Evolutionary conservation across 345 rosid species (phyloP), one percentile per base, ranked within the genome.

Genomic region (Cardiospermum halicacabum): DNA sequence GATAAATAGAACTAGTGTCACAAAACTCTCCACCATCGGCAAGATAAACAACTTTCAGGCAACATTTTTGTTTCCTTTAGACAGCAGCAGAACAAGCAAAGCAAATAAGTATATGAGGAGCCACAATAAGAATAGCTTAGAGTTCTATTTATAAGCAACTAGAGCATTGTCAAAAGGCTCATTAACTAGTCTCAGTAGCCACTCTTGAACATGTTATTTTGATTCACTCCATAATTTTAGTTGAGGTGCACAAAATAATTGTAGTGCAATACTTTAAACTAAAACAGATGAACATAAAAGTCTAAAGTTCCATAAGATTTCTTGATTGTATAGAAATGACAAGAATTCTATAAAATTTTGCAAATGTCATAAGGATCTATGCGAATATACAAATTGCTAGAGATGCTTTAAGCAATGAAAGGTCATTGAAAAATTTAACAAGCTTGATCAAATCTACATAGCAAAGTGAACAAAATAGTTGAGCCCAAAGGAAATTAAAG

Each of bases 191-290:
- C 25, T 11, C 61, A 24, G 24, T 34, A 54, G 49, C 4, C 53
- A 57, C 25, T 22, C 54, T 58, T 7, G 27, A 50, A 57, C 60
- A 45, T 32, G 42, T 65, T 24, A 42, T 50, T 32, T 53, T 2
- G 25, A 15, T 26, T 25, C 53, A 26, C 53, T 42, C 27, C 18
- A 27, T 32, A 15, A 27, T 50, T 53, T 24, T 27, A 42, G 9
- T 45, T 7, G 10, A 48, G 19, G 28, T 11, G 36, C 28, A 27
- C 30, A 16, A 40, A 48, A n/a, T 4, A 30, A 62, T 36, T 43
- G 36, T 11, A 22, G 24, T 22, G 37, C 37, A 1, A 37, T 22
- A n/a, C n/a, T n/a, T n/a, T n/a, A n/a, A n/a, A n/a, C n/a, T n/a
- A n/a, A n/a, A n/a, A n/a, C n/a, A 11, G 11, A 28, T 0, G 6